Evolutionary conservation across 768 basidiomycete species (phyloP), one percentile per base, ranked within the genome.

Genomic region (Leccinum disarticulatum): DNA sequence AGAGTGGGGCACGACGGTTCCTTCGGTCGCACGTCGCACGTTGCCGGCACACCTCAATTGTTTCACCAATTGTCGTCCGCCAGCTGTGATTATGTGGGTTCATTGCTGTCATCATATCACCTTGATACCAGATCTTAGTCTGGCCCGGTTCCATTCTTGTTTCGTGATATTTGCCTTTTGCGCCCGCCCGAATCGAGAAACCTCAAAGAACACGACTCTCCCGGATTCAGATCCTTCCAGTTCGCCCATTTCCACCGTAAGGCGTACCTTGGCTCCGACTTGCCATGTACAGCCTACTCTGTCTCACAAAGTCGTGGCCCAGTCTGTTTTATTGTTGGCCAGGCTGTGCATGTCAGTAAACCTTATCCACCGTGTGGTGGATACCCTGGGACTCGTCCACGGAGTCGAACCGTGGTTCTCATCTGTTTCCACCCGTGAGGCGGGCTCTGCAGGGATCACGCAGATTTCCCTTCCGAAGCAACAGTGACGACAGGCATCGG

Each of bases 181-280:
- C 68, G 68, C 71, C 64, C 56, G 36, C 57, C 70, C 66, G 43
- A 72, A 72, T 72, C 52, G 8, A 74, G 71, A 58, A 72, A 72
- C 52, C 28, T 74, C 61, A 74, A 73, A 72, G 72, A 66, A 53
- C 58, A 35, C 27, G 36, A 9, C 15, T 53, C 38, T 46, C 58
- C 69, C 68, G 60, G 50, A 70, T 59, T 61, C 64, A 63, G 60
- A 57, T 60, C 63, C 50, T 57, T 55, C 60, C 25, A 52, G 58
- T 28, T 47, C 33, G 51, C 46, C 5, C 17, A 58, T 49, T 8
- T 55, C 55, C 54, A 43, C 59, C n/a, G 8, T 59, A 41, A 38
- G 38, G 53, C 43, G 47, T 41, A 31, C 57, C 52, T 47, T 35
- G 65, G 58, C 28, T 52, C 58, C 56, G 35, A 31, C 46, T 57